Conservation (phyloP, 257 asterid species). For the Apocynum venetum region DNA sequence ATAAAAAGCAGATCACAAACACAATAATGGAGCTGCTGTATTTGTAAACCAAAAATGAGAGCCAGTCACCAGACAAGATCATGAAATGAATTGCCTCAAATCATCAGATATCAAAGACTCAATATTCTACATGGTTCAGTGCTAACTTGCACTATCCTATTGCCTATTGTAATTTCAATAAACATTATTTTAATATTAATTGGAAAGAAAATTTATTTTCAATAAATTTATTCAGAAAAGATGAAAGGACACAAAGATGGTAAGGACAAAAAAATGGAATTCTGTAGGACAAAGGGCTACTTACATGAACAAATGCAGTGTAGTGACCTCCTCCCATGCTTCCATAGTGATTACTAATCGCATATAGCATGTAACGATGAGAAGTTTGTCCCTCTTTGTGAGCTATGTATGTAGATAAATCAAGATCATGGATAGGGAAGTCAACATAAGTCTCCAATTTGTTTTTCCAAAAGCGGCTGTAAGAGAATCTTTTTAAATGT, state of each 20-base stretch:
- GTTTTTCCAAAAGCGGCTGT: conserved; percentile 64
- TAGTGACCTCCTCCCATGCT: conserved; percentile 95
- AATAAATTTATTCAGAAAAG: not conserved
- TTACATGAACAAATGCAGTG: conserved; percentile 82
- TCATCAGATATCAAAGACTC: not conserved
- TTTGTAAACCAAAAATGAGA: not conserved
- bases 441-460: conserved; percentile 82
- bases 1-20: not conserved
- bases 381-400: conserved; percentile 47
- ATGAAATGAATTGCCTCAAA: not conserved
- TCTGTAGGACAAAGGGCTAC: conserved; percentile 22
- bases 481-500: conserved; percentile 91
- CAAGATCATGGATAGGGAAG: conserved; percentile 78
- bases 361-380: conserved; percentile 70
- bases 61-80: not conserved
- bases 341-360: conserved; percentile 88
- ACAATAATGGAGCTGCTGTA: not conserved
- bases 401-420: conserved; percentile 59
- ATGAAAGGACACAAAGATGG: not conserved
- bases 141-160: not conserved
- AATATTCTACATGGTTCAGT: not conserved
- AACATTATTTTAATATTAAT: not conserved
- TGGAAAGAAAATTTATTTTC: not conserved
- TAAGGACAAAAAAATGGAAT: not conserved
- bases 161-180: not conserved